Evolutionary conservation across 768 basidiomycete genomes (phyloP), one percentile per base, ranked within the genome.

Genomic region (Auricularia auricula-judae): DNA sequence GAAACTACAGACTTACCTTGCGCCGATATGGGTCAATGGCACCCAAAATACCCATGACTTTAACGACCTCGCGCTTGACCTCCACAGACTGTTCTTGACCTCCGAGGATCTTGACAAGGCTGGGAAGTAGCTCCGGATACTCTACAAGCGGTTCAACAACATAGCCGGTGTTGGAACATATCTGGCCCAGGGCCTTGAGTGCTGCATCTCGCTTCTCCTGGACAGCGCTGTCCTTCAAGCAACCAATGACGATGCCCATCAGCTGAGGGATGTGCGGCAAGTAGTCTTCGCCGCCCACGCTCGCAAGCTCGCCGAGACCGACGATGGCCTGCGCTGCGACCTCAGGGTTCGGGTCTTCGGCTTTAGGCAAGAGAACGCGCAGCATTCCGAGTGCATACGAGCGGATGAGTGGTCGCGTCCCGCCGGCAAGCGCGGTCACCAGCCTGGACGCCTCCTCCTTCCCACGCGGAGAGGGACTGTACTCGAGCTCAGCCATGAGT

Each of bases 321-420:
- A 91, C 89, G 35, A 98, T 79, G 64, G 98, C 29, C 29, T 29
- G 29, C 29, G 29, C 29, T 29, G 95, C 91, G 35, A 99, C 94
- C 10, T 88, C 84, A 2, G 93, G 83, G 67, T 93, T 94, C 21
- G 77, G 73, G 69, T 98, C 95, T 65, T 86, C 85, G 1, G 94
- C 93, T 70, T 97, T 98, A 34, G 84, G 86, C 14, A 98, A 82
- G 5, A 98, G 84, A 1, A 94, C 95, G 23, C 87, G 85, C n/a
- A 98, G 82, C 81, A 99, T 94, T 0, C 96, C 91, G 11, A 95
- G 81, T 0, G 93, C 92, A 73, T 99, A 98, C 11, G 93, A 92
- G 71, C 94, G 95, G 75, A 98, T 96, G 16, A 98, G 83, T 53
- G 91, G 86, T 68, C 96, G 91, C 0, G 95, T 96, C 0, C 93